Evolutionary conservation across 148 eudicot species (phyloP).

Genomic region (Amaranthus hypochondriacus): DNA sequence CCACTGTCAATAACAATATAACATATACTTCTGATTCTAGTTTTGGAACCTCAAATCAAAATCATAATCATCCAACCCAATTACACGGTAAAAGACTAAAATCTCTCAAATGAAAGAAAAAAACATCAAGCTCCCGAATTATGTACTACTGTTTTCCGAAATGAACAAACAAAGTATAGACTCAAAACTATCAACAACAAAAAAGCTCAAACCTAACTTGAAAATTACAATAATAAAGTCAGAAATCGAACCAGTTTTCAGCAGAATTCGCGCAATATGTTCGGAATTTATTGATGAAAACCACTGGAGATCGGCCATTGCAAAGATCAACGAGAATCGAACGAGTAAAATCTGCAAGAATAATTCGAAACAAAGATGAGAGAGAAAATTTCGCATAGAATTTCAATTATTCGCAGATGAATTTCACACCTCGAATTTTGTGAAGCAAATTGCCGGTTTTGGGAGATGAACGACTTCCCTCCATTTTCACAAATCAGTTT

Average conservation of each 20-base stretch:
- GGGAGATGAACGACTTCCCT: conserved; percentile 39
- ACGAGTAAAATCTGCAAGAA: conserved; percentile 51
- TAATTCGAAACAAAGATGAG: not conserved
- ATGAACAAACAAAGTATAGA: not conserved
- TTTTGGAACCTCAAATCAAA: not conserved
- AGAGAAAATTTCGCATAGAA: not conserved
- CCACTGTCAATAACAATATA: not conserved
- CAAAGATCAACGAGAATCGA: conserved; percentile 51
- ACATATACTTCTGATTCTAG: not conserved
- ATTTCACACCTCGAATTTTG: conserved; percentile 49
- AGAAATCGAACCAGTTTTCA: conserved; percentile 55
- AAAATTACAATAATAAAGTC: not conserved
- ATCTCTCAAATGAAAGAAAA: not conserved
- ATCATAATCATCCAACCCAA: not conserved
- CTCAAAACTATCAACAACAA: not conserved
- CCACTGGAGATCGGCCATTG: conserved; percentile 46
- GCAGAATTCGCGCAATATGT: conserved; percentile 62
- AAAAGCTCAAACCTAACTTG: not conserved
- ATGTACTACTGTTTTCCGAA: not conserved
- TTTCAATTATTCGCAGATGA: not conserved
- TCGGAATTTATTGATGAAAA: conserved; percentile 60
- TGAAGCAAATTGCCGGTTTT: conserved; percentile 40
- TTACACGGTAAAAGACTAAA: not conserved
- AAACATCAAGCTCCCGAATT: not conserved
- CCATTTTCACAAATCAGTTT: conserved; percentile 26